Base-by-base conservation (phyloP, 2,329 filamentous ascomycete species). In the Beauveria rudraprayagi region DNA sequence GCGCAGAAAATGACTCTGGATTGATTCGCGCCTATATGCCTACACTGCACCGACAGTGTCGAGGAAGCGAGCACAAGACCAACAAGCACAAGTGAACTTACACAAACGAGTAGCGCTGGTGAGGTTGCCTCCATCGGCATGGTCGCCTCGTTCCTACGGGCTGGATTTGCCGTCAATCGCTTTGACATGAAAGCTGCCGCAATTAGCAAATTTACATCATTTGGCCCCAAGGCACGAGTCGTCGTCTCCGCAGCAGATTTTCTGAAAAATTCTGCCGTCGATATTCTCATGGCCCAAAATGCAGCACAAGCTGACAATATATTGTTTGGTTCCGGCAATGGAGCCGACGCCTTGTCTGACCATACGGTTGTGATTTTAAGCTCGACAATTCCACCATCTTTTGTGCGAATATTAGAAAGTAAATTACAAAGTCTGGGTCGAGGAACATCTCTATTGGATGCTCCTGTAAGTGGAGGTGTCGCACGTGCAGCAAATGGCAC, bases 211-310 rank as follows among this genome's bases (percentile, higher is more conserved):
- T 71, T 76, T 30, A 26, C 68, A 1, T 55, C 65, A 8, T 64
- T 66, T 19, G 67, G 66, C 6, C 69, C 66, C 8, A 66, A 62
- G 1, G 65, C 68, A 1, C 52, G 37, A 9, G 65, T 65, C 11
- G 71, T 70, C 6, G 55, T 28, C 1, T 70, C 67, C 3, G 70
- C 71, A 1, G 65, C 63, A 1, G 69, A 70, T 11, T 72, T 72
- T 2, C 69, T 67, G 11, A 61, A 61, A 22, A 67, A 63, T 5
- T 68, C 69, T 3, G 68, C 72, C 2, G 65, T 74, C 6, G 48
- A 76, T 3, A 62, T 76, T 9, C 63, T 73, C 17, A 75, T 75
- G 72, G 72, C 75, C 2, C 70, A 72, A 47, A 76, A 71, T 47
- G 68, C 70, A 7, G 63, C 63, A 3, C 73, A 75, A 56, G 71